These are phyloP conservation scores for Bonnemaisonia californica DNA, from an alignment of 31 red algal genomes.

Conservation along the genomic window DNA sequence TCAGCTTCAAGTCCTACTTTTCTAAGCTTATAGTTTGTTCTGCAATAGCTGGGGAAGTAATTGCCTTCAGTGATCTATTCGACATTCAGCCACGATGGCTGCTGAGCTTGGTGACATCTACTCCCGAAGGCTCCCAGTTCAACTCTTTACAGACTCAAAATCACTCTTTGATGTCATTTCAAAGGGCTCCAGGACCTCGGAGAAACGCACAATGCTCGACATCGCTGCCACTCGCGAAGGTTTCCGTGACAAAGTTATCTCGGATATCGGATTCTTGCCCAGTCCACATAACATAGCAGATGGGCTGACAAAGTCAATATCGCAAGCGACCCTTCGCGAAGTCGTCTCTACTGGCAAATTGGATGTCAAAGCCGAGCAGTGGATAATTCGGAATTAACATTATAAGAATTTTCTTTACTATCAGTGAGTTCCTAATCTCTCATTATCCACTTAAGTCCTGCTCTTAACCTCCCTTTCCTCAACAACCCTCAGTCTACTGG, in stretches of 20 bases:
- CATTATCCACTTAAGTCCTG: no score
- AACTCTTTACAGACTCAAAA: neutral
- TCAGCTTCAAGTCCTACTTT: conserved; percentile 12
- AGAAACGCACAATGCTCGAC: conserved; percentile 7
- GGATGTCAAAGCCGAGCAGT: no score
- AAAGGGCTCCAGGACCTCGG: neutral
- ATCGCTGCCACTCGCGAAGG: neutral
- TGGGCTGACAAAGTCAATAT: no score
- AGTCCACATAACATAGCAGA: conserved; percentile 11
- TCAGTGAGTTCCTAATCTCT: no score
- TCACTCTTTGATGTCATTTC: conserved; percentile 18
- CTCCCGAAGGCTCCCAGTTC: neutral
- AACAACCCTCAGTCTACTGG: no score
- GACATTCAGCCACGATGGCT: neutral
- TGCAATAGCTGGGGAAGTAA: conserved; percentile 4
- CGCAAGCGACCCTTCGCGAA: no score
- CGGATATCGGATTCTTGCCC: neutral
- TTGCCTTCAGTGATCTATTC: conserved; percentile 20
- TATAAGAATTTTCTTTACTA: no score
- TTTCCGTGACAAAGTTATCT: neutral
- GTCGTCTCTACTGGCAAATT: no score
- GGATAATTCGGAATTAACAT: no score
- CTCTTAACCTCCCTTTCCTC: no score
- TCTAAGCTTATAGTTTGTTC: neutral
- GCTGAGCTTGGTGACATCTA: neutral